A percentile compares a stretch with the other conserved stretches of the same genome.
Conservation (phyloP, 2,329 filamentous ascomycete species). For the Nigrospora osmanthi region DNA sequence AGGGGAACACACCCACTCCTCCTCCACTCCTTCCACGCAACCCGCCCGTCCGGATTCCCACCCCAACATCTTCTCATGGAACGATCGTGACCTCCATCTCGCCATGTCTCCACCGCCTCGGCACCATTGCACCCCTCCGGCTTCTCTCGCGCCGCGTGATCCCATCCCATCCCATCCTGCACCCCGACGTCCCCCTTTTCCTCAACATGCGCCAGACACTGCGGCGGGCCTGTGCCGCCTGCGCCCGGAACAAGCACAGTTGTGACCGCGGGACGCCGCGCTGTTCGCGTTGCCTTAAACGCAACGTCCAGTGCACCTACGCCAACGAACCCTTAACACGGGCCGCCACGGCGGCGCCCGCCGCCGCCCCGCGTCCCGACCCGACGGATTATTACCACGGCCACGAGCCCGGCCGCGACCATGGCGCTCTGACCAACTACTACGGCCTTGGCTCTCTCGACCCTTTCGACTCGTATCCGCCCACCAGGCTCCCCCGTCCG, state of each 20-base stretch:
- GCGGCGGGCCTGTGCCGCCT: conserved; percentile 47
- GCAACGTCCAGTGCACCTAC: conserved; percentile 39
- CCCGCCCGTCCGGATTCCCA: no score
- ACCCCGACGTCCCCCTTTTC: background rate
- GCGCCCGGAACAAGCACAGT: conserved; percentile 46
- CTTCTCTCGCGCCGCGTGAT: no score
- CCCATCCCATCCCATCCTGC: no score
- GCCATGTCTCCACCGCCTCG: no score
- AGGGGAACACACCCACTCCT: no score
- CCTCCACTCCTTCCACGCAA: no score
- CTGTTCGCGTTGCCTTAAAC: conserved; percentile 47
- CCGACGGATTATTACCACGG: no score
- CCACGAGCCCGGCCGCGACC: no score
- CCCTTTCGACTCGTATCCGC: conserved; percentile 49
- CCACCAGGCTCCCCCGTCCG: conserved; percentile 38
- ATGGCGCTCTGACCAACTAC: no score
- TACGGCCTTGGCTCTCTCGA: conserved; percentile 27
- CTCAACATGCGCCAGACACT: conserved; percentile 44
- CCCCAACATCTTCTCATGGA: no score
- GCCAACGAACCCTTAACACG: conserved; percentile 42
- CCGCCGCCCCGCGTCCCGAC: background rate
- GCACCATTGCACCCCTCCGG: no score
- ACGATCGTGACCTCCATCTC: no score
- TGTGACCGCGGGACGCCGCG: conserved; percentile 46
- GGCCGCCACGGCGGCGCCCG: background rate